Evolutionary conservation across 1,139 yeast species (phyloP), one percentile per base, ranked within the genome.

Genomic region (Debaryomyces sp.): DNA sequence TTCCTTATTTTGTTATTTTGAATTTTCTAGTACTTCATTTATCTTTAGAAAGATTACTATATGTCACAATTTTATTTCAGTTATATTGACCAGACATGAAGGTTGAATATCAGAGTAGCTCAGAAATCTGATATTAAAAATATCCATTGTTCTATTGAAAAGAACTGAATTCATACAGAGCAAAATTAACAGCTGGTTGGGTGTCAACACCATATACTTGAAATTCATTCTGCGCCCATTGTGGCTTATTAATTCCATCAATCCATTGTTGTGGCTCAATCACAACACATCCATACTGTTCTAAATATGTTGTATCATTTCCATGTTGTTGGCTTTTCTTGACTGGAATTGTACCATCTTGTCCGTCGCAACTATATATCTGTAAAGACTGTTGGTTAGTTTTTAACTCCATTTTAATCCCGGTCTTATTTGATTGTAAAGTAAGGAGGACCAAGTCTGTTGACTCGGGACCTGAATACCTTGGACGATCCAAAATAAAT

Each of bases 381-480:
- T 39, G 34, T 10, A 39, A 17, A 2, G 42, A 39, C 5, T 17
- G 30, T 27, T 39, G 42, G 17, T 39, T 39, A 13, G 56, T 60
- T 54, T 44, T 58, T 57, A 30, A 10, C 10, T 39, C 48, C 48
- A 34, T 53, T 54, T 18, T 50, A 51, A 21, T 52, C 15, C 17
- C 55, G 34, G 18, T 55, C 51, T 15, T 56, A 50, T 39, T 39
- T 24, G 42, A 39, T 26, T 39, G 9, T 22, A 39, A 26, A 3
- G 23, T 39, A 18, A 39, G 22, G 9, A 39, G 13, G 4, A 29
- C 22, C 13, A 39, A 8, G 8, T 39, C 33, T 7, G 42, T 24
- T 6, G 42, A 39, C 12, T 39, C 42, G 9, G 22, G 18, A 10
- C 13, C 34, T 9, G 34, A 39, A 26, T 27, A 9, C 22, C 42